Evolutionary conservation across 306 rosid genomes (phyloP).

Genomic region (Corylus avellana): DNA sequence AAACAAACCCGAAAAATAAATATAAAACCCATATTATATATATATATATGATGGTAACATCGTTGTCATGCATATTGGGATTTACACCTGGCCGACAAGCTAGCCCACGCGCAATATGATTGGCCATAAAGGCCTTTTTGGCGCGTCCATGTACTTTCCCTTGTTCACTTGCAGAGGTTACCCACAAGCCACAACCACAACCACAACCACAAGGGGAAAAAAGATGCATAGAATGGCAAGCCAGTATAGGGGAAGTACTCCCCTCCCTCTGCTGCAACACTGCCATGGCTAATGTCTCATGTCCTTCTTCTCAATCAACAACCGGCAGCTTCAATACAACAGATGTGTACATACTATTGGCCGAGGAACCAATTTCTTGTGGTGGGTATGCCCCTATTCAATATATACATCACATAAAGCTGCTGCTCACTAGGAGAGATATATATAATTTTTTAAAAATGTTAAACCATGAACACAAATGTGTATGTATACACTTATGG

Average conservation of each 20-base stretch:
- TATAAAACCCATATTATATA: neutral
- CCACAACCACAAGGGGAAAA: neutral
- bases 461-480: too few relatives aligned
- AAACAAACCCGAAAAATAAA: neutral
- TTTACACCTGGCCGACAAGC: neutral
- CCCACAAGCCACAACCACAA: too few relatives aligned
- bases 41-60: neutral
- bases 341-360: neutral
- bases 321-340: neutral
- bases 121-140: neutral
- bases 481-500: too few relatives aligned
- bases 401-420: neutral
- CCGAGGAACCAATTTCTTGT: neutral
- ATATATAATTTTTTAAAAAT: neutral
- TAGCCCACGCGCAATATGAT: neutral
- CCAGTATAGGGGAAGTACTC: neutral
- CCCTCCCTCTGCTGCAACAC: neutral
- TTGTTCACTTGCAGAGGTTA: constrained; percentile 1
- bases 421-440: neutral
- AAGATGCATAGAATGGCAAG: neutral
- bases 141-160: neutral
- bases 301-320: neutral
- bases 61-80: constrained; percentile 2
- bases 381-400: neutral
- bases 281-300: neutral